Conservation (phyloP, 2,329 filamentous ascomycete genomes). For the Dactylonectria estremocensis region DNA sequence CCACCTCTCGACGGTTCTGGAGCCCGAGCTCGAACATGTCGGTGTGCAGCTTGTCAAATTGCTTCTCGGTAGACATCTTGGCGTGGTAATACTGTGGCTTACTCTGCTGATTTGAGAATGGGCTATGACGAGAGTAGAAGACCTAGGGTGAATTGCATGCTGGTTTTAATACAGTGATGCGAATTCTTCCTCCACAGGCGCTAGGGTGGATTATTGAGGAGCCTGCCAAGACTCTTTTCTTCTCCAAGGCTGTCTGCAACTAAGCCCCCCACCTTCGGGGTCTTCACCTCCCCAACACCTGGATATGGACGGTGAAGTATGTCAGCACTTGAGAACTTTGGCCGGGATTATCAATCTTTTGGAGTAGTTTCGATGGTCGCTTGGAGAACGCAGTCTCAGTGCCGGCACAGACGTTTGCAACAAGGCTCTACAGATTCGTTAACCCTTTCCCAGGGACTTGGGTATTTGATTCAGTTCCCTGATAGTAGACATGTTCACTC, state of each 20-base stretch:
- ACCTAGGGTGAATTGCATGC: too few species aligned
- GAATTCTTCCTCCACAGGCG: background rate
- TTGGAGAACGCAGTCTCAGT: background rate
- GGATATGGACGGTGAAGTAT: background rate
- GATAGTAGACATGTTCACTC: background rate
- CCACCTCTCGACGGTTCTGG: constrained; percentile 70
- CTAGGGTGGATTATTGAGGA: too few species aligned
- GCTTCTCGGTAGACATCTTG: constrained; percentile 24
- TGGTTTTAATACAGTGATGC: background rate
- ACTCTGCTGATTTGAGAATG: background rate
- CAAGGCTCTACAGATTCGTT: background rate
- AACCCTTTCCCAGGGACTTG: background rate
- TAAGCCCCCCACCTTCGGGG: background rate
- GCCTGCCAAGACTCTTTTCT: background rate
- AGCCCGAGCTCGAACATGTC: constrained; percentile 72
- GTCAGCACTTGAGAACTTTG: background rate
- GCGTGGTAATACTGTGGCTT: background rate
- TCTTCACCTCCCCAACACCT: background rate
- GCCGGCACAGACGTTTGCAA: background rate
- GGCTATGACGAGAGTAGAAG: background rate
- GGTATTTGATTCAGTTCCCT: background rate
- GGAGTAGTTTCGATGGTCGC: too few species aligned
- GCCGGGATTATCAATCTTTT: background rate
- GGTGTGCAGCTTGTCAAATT: constrained; percentile 32
- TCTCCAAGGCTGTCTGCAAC: background rate